Base-by-base conservation (phyloP, 2,329 filamentous ascomycete species). In the Penicillium hesseltinei region DNA sequence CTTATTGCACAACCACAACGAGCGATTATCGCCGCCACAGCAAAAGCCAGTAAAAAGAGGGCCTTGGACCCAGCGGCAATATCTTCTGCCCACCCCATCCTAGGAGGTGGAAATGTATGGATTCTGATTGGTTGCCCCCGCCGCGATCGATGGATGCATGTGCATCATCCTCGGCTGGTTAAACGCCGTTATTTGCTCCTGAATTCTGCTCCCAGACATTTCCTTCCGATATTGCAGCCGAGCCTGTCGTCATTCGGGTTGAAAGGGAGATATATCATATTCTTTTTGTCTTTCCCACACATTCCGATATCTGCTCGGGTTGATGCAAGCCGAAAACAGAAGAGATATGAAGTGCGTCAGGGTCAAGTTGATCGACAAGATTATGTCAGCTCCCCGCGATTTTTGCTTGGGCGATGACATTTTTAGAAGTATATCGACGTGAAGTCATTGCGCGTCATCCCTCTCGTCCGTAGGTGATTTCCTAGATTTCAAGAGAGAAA, bases 41-140 rank as follows among this genome's bases (percentile, higher is more conserved):
- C 56, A 44, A 65, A 63, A 62, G 38, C 40, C 50, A 57, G 58
- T 59, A 50, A 65, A 65, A 62, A 61, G 50, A 43, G 62, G 25
- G 44, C 25, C 48, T 40, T 51, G 58, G 59, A 61, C 58, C 59
- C 58, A 66, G 61, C 69, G 71, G 69, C 65, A 71, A 71, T 73
- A 66, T 60, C 61, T 71, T 72, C 67, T 66, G 66, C 66, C 69
- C 65, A 67, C 54, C 59, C 29, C 36, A 54, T 48, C 43, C 57
- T 50, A 61, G 63, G 52, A 62, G 50, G 50, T 66, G 15, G 51
- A 61, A 60, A 52, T 59, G 7, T 44, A 33, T 1, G 38, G 9
- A 2, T 23, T 43, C 36, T 71, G 62, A 72, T 72, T 72, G 70
- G 70, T 29, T 49, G 31, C 43, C 19, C 40, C 58, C 65, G 65